A percentile compares a stretch with the other conserved stretches of the same genome.
Conservation (phyloP, 345 rosid species). For the Erodium maritimum region DNA sequence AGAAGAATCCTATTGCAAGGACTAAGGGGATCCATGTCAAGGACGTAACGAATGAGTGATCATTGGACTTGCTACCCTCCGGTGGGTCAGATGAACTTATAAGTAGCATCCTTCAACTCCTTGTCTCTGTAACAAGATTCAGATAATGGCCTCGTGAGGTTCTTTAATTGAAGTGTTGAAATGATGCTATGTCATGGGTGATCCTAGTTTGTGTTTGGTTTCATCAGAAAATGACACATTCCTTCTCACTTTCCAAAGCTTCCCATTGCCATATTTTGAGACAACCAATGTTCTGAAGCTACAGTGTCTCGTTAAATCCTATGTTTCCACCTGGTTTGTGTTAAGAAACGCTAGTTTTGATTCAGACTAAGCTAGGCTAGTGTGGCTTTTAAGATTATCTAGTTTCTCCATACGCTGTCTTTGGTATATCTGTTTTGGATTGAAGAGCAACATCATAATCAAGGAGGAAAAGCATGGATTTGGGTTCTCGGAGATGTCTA, state of each 20-base stretch:
- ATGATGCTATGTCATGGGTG: not conserved
- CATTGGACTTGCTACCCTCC: not conserved
- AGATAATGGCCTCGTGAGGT: not conserved
- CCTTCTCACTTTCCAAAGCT: slow-evolving; percentile 22
- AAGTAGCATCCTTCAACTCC: slow-evolving; percentile 3
- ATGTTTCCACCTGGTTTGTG: not conserved
- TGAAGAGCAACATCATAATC: not conserved
- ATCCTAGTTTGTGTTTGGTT: slow-evolving; percentile 1
- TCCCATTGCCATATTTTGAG: slow-evolving; percentile 1
- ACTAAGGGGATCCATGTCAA: slow-evolving; percentile 4
- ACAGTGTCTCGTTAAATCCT: slow-evolving; percentile 6
- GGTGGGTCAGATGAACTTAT: slow-evolving; percentile 1
- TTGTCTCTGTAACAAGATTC: not conserved
- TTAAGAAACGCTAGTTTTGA: no score
- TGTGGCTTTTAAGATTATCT: not conserved
- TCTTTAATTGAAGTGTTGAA: not conserved
- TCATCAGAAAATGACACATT: slow-evolving; percentile 13
- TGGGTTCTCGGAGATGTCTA: not conserved
- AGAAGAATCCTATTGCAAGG: slow-evolving; percentile 14
- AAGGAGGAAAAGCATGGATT: no score
- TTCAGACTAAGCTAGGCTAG: not conserved
- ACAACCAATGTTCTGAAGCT: not conserved
- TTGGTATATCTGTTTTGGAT: not conserved
- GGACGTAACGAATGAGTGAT: not conserved
- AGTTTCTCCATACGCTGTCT: not conserved